Base-by-base conservation (phyloP, 2,329 filamentous ascomycete species). In the Helicocarpus griseus region DNA sequence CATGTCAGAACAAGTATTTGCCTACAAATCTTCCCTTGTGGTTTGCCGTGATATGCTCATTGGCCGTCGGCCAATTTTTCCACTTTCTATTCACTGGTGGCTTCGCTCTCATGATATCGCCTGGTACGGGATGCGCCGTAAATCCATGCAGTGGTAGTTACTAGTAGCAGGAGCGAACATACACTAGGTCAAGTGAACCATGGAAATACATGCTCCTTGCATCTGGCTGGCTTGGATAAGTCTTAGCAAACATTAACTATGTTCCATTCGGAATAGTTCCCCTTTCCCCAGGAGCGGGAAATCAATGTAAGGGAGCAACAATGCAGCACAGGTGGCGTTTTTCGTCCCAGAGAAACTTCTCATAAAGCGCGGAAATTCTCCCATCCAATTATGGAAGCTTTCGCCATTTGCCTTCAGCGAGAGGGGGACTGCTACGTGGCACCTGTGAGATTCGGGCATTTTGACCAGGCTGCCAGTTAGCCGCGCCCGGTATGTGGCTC, bases 271-370 rank as follows among this genome's bases (percentile, higher is more conserved):
- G 31, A 47, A 47, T 29, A 11, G 4, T 40, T 41, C 14, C 17
- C 22, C 28, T 31, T 2, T 22, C n/a, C n/a, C 47, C 19, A 19
- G 17, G 9, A 40, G 35, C 19, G 13, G 29, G 22, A 19, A 40
- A 40, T 24, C 19, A 24, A 17, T 26, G 41, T n/a, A 49, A 49
- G 17, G 14, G 24, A 39, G 24, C 19, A 40, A 26, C 14, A 49
- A 41, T 36, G 47, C 29, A 49, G 14, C n/a, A 47, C 45, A 36
- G 4, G 45, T 47, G 45, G 45, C 31, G 45, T 38, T 47, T 33
- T 47, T 19, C 31, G 29, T 35, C 19, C 45, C 31, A 47, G 22
- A 24, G 19, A 47, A 36, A 46, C 22, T n/a, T 4, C 6, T 4
- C 3, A 28, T 4, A 28, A 14, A 2, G 5, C 9, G 8, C n/a